phyloP scores from a whole-genome alignment of 164 flowering plant genomes.

The Chloranthus sessilifolius region DNA sequence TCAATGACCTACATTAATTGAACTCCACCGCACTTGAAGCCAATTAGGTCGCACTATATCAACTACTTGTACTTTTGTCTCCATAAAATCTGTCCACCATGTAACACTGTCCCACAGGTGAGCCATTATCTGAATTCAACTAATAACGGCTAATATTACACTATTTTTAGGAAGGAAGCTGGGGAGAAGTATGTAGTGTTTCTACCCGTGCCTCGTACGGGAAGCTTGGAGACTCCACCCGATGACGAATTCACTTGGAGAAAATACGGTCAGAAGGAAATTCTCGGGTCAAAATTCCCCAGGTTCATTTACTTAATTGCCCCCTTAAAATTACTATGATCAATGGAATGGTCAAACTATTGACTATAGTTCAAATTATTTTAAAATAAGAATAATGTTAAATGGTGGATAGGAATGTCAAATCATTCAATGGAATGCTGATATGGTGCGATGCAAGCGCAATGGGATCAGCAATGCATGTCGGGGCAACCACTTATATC shows the following conservation, averaged over 20 bases:
- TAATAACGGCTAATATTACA: not conserved
- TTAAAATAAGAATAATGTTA: too few relatives aligned
- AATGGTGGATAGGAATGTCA: too few relatives aligned
- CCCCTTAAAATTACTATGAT: too few relatives aligned
- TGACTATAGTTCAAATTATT: too few relatives aligned
- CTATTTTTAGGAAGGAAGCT: slow-evolving; percentile 28
- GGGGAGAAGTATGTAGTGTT: slow-evolving; percentile 21
- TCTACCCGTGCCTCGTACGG: slow-evolving; percentile 47
- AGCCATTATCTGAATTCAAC: not conserved
- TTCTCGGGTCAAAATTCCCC: slow-evolving; percentile 53
- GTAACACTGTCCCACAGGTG: not conserved
- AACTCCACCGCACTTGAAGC: too few relatives aligned
- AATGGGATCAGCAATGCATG: too few relatives aligned
- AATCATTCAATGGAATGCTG: too few relatives aligned
- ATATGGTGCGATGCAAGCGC: too few relatives aligned
- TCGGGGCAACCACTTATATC: too few relatives aligned
- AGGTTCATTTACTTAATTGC: slow-evolving; percentile 32
- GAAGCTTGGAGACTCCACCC: slow-evolving; percentile 67
- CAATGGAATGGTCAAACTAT: too few relatives aligned
- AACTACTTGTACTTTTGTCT: not conserved
- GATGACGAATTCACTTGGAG: slow-evolving; percentile 83
- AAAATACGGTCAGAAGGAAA: slow-evolving; percentile 70
- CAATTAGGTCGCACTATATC: not conserved
- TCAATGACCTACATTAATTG: not conserved
- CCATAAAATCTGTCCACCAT: too few relatives aligned